Percentiles rank a stretch among this genome's conserved stretches.
Evolutionary conservation across 768 basidiomycete species (phyloP).

Genomic region (Coprinopsis sp.): DNA sequence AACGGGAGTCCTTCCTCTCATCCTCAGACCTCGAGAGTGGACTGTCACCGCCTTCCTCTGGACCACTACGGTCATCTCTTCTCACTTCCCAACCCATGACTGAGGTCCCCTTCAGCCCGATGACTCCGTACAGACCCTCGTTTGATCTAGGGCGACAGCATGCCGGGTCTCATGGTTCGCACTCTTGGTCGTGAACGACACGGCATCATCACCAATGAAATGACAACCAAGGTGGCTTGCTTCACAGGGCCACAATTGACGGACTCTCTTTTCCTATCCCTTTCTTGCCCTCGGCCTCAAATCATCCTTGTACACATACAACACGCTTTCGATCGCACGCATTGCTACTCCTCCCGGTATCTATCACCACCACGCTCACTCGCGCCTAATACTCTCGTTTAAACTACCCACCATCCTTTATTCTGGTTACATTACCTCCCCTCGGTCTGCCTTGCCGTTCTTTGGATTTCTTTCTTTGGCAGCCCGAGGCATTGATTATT

Average conservation of each 20-base stretch:
- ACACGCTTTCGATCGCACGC: neutral
- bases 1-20: constrained; percentile 50
- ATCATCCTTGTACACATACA: too few relatives aligned
- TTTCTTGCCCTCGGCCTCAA: too few relatives aligned
- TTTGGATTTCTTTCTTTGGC: neutral
- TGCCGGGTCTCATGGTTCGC: too few relatives aligned
- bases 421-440: constrained; percentile 10
- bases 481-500: constrained; percentile 5
- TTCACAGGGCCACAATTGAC: too few relatives aligned
- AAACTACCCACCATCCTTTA: constrained; percentile 8
- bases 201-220: too few relatives aligned
- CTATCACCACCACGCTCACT: constrained; percentile 6
- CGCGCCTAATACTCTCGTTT: constrained; percentile 9
- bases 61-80: constrained; percentile 11
- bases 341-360: neutral
- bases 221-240: too few relatives aligned
- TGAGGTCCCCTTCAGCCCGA: constrained; percentile 39
- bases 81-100: constrained; percentile 31
- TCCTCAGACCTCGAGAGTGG: constrained; percentile 31
- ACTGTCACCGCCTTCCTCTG: constrained; percentile 17
- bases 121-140: constrained; percentile 4
- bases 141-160: too few relatives aligned
- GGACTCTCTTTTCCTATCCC: too few relatives aligned
- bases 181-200: too few relatives aligned
- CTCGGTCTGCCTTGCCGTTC: neutral